phyloP scores from a whole-genome alignment of 148 eudicot species.

The Vaccinium myrtillus region DNA sequence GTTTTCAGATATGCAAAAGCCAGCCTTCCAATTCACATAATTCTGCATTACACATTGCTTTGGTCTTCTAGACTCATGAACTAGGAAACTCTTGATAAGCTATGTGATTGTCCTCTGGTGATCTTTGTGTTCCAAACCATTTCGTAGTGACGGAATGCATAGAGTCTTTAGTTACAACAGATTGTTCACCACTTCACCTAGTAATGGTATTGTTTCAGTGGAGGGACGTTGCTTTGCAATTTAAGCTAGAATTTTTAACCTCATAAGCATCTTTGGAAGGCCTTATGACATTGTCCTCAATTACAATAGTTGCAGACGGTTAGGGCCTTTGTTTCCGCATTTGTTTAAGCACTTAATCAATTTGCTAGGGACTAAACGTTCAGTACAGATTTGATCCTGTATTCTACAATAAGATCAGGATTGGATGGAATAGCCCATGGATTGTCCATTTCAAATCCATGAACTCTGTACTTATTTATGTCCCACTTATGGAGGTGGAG shows the following conservation, averaged over 20 bases:
- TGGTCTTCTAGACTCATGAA: background rate
- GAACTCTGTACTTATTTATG: background rate
- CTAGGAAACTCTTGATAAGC: background rate
- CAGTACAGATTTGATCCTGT: background rate
- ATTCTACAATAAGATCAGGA: background rate
- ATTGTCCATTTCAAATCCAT: no score
- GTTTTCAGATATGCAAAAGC: conserved; percentile 4
- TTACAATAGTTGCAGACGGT: background rate
- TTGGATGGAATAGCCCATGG: background rate
- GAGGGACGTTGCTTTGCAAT: background rate
- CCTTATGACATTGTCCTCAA: background rate
- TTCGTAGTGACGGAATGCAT: background rate
- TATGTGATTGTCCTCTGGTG: background rate
- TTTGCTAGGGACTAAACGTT: background rate
- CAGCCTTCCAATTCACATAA: background rate
- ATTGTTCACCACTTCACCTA: background rate
- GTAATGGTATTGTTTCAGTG: background rate
- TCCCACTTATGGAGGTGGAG: background rate
- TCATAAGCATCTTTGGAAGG: background rate
- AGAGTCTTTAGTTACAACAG: background rate
- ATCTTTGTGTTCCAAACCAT: background rate
- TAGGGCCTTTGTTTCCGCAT: background rate
- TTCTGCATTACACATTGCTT: no score
- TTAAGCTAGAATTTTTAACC: background rate
- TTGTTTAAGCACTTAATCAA: conserved; percentile 5